Percentiles rank a stretch among this genome's conserved stretches.
These are phyloP conservation scores for Globisporangium perplexum DNA, from an alignment of 352 stramenopile species.

Conservation along the genomic window DNA sequence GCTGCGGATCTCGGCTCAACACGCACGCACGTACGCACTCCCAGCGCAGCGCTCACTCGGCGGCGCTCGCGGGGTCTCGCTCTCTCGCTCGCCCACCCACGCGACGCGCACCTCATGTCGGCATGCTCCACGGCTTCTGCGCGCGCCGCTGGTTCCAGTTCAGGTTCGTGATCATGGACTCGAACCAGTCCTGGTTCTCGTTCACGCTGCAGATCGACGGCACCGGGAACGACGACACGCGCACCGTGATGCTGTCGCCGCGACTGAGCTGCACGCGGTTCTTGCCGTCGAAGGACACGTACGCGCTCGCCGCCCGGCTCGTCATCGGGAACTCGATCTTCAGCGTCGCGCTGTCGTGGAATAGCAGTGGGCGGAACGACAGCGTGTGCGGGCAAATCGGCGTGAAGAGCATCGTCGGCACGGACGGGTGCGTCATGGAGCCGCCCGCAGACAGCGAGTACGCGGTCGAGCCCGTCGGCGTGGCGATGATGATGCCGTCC, in stretches of 20 bases:
- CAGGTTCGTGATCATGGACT: constrained; percentile 90
- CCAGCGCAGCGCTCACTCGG: no score
- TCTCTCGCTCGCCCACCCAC: background rate
- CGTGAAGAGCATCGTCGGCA: constrained; percentile 97
- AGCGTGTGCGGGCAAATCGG: constrained; percentile 98
- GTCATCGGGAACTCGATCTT: constrained; percentile 87
- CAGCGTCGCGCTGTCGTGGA: constrained; percentile 88
- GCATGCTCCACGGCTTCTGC: constrained; percentile 67
- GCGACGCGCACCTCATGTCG: constrained; percentile 2
- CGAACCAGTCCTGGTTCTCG: constrained; percentile 91
- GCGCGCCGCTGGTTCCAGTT: constrained; percentile 89
- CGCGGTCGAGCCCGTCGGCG: constrained; percentile 96
- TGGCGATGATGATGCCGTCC: constrained; percentile 99
- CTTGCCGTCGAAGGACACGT: constrained; percentile 91
- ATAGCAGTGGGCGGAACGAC: constrained; percentile 89
- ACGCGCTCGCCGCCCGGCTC: constrained; percentile 64
- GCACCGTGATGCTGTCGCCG: constrained; percentile 82
- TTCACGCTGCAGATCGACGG: constrained; percentile 84
- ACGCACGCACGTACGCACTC: no score
- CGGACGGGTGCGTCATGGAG: constrained; percentile 96
- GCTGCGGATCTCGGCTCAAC: background rate
- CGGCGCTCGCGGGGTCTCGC: no score
- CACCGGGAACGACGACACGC: constrained; percentile 84
- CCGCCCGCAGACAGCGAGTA: constrained; percentile 97
- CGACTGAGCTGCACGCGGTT: constrained; percentile 83